Evolutionary conservation across 176 grass and related monocot genomes (phyloP).

Genomic region (Zea luxurians): DNA sequence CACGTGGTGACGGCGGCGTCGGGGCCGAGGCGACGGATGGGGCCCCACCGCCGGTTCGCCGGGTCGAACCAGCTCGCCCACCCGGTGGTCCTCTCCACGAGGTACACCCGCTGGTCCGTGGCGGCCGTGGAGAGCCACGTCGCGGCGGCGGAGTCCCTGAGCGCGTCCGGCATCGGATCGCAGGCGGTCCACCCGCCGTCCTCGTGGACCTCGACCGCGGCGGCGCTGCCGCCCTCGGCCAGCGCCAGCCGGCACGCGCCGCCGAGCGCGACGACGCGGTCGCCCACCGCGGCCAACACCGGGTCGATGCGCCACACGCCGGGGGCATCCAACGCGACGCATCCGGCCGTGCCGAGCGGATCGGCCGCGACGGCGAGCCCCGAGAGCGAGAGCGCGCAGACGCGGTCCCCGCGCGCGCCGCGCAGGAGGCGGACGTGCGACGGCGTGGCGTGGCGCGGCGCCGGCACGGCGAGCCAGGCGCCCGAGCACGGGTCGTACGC

Average conservation of each 20-base stretch:
- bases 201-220: conserved; percentile 68
- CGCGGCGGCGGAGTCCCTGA: conserved; percentile 58
- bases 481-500: conserved; percentile 61
- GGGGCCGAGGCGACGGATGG: conserved; percentile 31
- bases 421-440: conserved; percentile 40
- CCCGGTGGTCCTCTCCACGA: conserved; percentile 50
- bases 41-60: conserved; percentile 56
- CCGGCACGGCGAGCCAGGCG: conserved; percentile 49
- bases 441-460: conserved; percentile 34
- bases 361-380: conserved; percentile 50
- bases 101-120: conserved; percentile 56
- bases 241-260: conserved; percentile 73
- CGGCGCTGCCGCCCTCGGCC: conserved; percentile 43
- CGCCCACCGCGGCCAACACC: conserved; percentile 62
- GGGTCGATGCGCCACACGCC: conserved; percentile 71
- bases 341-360: conserved; percentile 41
- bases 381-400: conserved; percentile 48
- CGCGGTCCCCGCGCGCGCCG: conserved; percentile 40
- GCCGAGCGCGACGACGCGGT: conserved; percentile 61
- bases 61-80: conserved; percentile 77
- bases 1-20: conserved; percentile 38
- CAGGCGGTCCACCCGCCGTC: conserved; percentile 45
- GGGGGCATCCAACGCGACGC: conserved; percentile 45
- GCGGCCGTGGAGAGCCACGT: conserved; percentile 64
- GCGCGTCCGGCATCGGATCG: conserved; percentile 58